Conservation (phyloP, 176 grass and related monocot genomes). For the Hordeum marinum region DNA sequence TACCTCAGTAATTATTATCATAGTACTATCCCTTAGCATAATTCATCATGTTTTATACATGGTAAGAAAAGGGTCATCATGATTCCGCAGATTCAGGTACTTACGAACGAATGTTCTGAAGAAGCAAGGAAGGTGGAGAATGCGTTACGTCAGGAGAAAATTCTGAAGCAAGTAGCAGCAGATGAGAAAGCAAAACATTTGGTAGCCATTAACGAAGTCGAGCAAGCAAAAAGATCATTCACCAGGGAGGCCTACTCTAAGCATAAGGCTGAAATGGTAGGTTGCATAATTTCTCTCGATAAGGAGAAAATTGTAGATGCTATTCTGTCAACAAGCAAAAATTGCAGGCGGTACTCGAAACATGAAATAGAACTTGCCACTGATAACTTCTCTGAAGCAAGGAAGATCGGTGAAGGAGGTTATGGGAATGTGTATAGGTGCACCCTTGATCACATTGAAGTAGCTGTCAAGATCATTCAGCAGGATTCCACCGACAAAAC, state of each 20-base stretch:
- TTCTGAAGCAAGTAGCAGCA: conserved; percentile 35
- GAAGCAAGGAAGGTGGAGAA: conserved; percentile 57
- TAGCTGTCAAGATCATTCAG: conserved; percentile 85
- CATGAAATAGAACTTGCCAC: conserved; percentile 81
- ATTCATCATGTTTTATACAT: not conserved
- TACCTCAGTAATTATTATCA: not conserved
- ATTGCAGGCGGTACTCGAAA: conserved; percentile 70
- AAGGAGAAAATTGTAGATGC: conserved; percentile 45
- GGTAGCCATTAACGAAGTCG: conserved; percentile 36
- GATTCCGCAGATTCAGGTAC: conserved; percentile 62
- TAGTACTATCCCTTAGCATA: not conserved
- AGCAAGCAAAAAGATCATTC: conserved; percentile 40
- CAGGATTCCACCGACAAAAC: conserved; percentile 61
- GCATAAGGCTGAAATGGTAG: conserved; percentile 39
- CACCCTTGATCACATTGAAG: conserved; percentile 72
- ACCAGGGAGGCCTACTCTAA: conserved; percentile 39
- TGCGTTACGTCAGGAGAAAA: conserved; percentile 47
- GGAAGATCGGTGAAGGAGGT: conserved; percentile 86
- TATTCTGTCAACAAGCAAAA: conserved; percentile 46
- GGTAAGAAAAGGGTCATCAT: not conserved
- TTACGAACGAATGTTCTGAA: conserved; percentile 62
- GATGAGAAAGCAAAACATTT: conserved; percentile 51
- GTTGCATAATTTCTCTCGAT: conserved; percentile 27
- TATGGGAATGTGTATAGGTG: conserved; percentile 87
- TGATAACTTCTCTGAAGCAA: conserved; percentile 76